phyloP scores from a whole-genome alignment of 2,329 filamentous ascomycete species.

The Decorospora gaudefroyi region DNA sequence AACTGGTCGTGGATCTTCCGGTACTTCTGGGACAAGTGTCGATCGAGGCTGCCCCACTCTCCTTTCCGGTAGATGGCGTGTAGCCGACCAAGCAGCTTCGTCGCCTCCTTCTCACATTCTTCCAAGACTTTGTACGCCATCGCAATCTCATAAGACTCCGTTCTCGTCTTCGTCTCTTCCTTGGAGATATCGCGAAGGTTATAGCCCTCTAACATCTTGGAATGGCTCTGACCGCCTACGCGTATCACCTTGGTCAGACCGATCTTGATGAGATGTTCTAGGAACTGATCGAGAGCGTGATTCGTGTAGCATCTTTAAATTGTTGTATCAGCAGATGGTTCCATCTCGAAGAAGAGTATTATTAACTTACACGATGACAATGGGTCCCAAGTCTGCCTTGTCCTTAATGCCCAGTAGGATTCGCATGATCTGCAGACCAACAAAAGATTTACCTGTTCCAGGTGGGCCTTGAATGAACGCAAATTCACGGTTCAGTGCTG shows the following conservation, averaged over 20 bases:
- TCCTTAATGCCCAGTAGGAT: conserved; percentile 55
- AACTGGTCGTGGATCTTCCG: conserved; percentile 29
- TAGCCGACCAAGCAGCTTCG: conserved; percentile 10
- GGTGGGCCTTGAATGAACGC: conserved; percentile 71
- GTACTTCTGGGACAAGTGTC: conserved; percentile 19
- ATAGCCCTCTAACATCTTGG: conserved; percentile 54
- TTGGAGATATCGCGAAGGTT: conserved; percentile 54
- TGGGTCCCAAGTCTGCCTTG: conserved; percentile 50
- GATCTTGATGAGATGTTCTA: conserved; percentile 62
- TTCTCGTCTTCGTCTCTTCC: conserved; percentile 25
- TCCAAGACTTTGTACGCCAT: conserved; percentile 23
- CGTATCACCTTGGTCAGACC: conserved; percentile 60
- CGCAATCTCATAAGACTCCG: conserved; percentile 20
- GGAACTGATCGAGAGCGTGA: conserved; percentile 61
- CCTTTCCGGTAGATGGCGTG: conserved; percentile 11
- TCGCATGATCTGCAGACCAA: conserved; percentile 63
- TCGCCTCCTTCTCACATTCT: conserved; percentile 9
- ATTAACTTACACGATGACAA: conserved; percentile 46
- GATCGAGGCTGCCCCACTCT: conserved; percentile 26
- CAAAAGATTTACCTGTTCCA: conserved; percentile 70
- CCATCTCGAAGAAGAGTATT: background rate
- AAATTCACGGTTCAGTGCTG: conserved; percentile 58
- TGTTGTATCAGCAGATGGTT: background rate
- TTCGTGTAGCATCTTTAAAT: conserved; percentile 52
- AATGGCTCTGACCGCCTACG: conserved; percentile 65